phyloP scores from a whole-genome alignment of 805 yeast species.

The Candida vaughaniae region DNA sequence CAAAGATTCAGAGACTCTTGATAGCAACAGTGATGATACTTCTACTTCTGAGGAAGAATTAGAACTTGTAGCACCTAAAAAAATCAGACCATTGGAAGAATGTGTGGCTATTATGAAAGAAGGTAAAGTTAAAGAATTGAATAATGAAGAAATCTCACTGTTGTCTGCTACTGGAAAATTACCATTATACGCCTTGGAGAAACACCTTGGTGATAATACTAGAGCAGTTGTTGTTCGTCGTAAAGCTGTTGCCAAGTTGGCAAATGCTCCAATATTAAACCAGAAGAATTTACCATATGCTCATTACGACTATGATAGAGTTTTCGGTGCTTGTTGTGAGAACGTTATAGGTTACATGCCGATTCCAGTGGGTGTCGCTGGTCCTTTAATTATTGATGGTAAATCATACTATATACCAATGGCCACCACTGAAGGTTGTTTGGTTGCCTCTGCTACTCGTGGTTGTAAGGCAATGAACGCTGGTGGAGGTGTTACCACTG shows the following conservation, averaged over 20 bases:
- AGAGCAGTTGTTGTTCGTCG: slow-evolving; percentile 95
- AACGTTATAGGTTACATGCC: slow-evolving; percentile 97
- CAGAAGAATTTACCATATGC: slow-evolving; percentile 72
- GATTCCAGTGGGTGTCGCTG: slow-evolving; percentile 95
- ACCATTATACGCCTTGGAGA: slow-evolving; percentile 92
- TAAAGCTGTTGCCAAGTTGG: slow-evolving; percentile 80
- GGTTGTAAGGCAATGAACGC: slow-evolving; percentile 98
- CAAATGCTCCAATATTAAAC: slow-evolving; percentile 78
- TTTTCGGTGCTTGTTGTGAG: slow-evolving; percentile 98
- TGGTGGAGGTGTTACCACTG: slow-evolving; percentile 95
- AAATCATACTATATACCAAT: slow-evolving; percentile 88
- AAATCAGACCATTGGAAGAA: slow-evolving; percentile 57
- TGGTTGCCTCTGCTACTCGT: slow-evolving; percentile 97
- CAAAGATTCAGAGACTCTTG: slow-evolving; percentile 3
- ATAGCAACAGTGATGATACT: slow-evolving; percentile 15
- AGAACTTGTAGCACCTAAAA: slow-evolving; percentile 21
- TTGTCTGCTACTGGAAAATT: slow-evolving; percentile 74
- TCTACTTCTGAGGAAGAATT: slow-evolving; percentile 21
- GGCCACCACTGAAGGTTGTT: slow-evolving; percentile 99
- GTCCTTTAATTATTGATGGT: slow-evolving; percentile 91
- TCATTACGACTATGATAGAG: slow-evolving; percentile 90
- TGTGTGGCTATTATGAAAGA: slow-evolving; percentile 60
- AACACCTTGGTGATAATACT: slow-evolving; percentile 80
- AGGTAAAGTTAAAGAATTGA: slow-evolving; percentile 66
- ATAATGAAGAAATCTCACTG: slow-evolving; percentile 69